Evolutionary conservation across 345 rosid species (phyloP).

Genomic region (Pistacia vera): DNA sequence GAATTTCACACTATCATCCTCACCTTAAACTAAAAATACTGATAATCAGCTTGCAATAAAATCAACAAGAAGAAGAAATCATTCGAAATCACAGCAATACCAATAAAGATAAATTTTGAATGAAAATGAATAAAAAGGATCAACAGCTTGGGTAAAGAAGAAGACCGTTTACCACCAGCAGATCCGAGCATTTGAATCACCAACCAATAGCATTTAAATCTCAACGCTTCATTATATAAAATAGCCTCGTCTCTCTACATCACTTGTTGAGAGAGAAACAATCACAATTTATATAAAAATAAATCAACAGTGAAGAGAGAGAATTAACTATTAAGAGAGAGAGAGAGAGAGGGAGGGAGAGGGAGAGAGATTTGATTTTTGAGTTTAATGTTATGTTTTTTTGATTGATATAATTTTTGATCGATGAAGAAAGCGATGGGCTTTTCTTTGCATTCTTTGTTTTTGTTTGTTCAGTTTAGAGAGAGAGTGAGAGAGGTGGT

Average conservation of each 20-base stretch:
- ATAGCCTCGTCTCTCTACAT: conserved; percentile 11
- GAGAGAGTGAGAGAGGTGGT: conserved; percentile 31
- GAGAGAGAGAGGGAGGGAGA: conserved; percentile 13
- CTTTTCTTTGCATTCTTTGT: neutral
- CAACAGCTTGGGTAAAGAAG: neutral
- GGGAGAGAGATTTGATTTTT: conserved; percentile 17
- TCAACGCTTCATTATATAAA: conserved; percentile 15
- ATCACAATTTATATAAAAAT: conserved; percentile 10
- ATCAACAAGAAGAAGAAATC: neutral
- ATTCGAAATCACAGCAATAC: neutral
- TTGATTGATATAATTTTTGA: neutral
- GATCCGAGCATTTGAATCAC: conserved; percentile 39
- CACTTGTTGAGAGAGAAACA: conserved; percentile 7
- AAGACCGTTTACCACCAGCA: conserved; percentile 34
- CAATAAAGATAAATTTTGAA: neutral
- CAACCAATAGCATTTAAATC: conserved; percentile 39
- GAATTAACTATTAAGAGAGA: neutral
- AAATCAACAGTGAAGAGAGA: conserved; percentile 10
- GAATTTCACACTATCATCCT: neutral
- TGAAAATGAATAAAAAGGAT: neutral
- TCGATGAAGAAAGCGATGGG: conserved; percentile 16
- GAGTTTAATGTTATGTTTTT: neutral
- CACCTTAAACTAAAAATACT: neutral
- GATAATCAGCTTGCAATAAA: neutral
- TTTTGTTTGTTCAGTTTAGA: neutral